These are phyloP conservation scores for Glycine latifolia DNA, from an alignment of 306 rosid species.

Conservation along the genomic window DNA sequence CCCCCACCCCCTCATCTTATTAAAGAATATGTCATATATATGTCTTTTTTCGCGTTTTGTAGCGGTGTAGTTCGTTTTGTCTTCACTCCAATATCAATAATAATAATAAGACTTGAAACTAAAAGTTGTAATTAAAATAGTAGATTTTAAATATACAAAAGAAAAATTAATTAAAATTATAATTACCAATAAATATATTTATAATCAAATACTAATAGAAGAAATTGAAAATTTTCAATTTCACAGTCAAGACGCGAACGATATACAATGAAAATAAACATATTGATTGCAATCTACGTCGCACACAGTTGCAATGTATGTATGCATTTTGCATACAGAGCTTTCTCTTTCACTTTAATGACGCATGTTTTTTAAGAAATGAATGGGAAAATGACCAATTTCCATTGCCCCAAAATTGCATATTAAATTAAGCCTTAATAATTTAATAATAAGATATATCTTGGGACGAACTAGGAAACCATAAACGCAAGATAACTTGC, in stretches of 20 bases:
- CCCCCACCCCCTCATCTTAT: no score
- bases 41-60: no score
- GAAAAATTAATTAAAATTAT: no score
- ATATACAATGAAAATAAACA: background rate
- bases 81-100: no score
- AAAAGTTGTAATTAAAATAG: no score
- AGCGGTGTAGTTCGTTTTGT: no score
- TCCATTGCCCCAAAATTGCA: background rate
- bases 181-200: no score
- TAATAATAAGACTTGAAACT: no score
- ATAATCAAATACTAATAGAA: background rate
- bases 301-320: conserved; percentile 11
- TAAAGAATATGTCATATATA: no score
- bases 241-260: background rate
- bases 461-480: background rate
- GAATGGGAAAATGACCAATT: conserved; percentile 12
- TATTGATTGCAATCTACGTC: conserved; percentile 25
- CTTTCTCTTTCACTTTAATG: conserved; percentile 30
- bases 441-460: background rate
- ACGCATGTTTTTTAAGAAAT: background rate
- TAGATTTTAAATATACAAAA: no score
- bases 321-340: background rate
- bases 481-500: background rate
- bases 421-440: no score
- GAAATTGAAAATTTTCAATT: background rate